phyloP scores from a whole-genome alignment of 257 asterid genomes.

The Solanum peruvianum region DNA sequence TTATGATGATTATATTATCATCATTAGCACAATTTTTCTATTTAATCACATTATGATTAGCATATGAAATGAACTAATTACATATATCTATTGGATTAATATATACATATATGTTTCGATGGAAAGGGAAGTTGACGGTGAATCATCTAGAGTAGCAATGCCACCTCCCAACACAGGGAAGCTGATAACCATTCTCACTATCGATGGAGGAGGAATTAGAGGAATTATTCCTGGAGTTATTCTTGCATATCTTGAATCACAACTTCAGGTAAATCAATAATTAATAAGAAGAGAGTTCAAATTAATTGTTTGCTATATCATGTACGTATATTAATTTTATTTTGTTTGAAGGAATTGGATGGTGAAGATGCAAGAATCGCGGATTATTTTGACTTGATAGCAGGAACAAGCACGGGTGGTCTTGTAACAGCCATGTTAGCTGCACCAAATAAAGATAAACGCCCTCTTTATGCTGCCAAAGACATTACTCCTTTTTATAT shows the following conservation, averaged over 20 bases:
- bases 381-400: slow-evolving; percentile 45
- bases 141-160: neutral
- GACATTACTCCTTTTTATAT: slow-evolving; percentile 38
- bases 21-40: neutral
- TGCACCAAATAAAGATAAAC: slow-evolving; percentile 28
- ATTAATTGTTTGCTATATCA: neutral
- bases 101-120: neutral
- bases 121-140: neutral
- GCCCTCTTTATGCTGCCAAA: slow-evolving; percentile 44
- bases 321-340: too few relatives aligned
- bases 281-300: neutral
- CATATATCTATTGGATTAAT: neutral
- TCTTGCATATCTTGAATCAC: slow-evolving; percentile 32
- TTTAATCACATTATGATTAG: neutral
- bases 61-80: neutral
- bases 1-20: too few relatives aligned
- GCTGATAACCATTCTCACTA: slow-evolving; percentile 26
- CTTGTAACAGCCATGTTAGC: slow-evolving; percentile 41
- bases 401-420: slow-evolving; percentile 59
- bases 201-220: slow-evolving; percentile 54
- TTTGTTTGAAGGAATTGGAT: slow-evolving; percentile 24
- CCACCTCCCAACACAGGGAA: slow-evolving; percentile 28
- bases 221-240: slow-evolving; percentile 47
- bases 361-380: slow-evolving; percentile 35
- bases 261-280: slow-evolving; percentile 38